These are phyloP conservation scores for Ustilago nuda DNA, from an alignment of 1,284 basidiomycete species.

Conservation along the genomic window DNA sequence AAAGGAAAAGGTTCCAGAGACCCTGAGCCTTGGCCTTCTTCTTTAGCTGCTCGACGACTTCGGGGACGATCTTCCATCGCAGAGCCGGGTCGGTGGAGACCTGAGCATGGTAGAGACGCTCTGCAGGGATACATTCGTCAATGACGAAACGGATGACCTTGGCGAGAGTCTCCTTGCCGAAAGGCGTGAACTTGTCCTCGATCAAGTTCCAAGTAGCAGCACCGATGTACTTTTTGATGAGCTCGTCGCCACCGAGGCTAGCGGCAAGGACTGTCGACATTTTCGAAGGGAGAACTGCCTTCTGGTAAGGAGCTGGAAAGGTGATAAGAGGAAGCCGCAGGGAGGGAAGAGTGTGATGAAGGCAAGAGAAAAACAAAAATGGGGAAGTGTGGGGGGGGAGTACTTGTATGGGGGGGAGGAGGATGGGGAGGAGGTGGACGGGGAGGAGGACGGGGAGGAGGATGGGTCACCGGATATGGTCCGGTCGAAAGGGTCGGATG, in stretches of 20 bases:
- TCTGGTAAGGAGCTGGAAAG: background rate
- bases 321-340: background rate
- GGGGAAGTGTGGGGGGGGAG: background rate
- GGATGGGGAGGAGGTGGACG: too few relatives aligned
- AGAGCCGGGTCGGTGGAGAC: slow-evolving; percentile 79
- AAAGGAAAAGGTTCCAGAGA: slow-evolving; percentile 96
- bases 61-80: slow-evolving; percentile 87
- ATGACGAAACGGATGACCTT: slow-evolving; percentile 87
- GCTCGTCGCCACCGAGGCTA: slow-evolving; percentile 49
- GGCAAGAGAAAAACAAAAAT: background rate
- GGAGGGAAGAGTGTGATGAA: background rate
- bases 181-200: slow-evolving; percentile 76
- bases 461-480: slow-evolving; percentile 16
- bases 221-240: slow-evolving; percentile 57
- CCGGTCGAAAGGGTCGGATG: slow-evolving; percentile 12
- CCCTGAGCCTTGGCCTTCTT: slow-evolving; percentile 85
- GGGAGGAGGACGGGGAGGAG: background rate
- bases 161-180: slow-evolving; percentile 84
- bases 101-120: slow-evolving; percentile 82
- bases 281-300: slow-evolving; percentile 2
- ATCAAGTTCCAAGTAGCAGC: slow-evolving; percentile 68
- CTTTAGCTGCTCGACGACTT: slow-evolving; percentile 87
- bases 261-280: slow-evolving; percentile 43
- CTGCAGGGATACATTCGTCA: slow-evolving; percentile 86
- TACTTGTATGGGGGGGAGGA: slow-evolving; percentile 12